Percentiles rank a stretch among this genome's conserved stretches.
phyloP scores from a whole-genome alignment of 148 eudicot genomes.

The Chenopodium album region DNA sequence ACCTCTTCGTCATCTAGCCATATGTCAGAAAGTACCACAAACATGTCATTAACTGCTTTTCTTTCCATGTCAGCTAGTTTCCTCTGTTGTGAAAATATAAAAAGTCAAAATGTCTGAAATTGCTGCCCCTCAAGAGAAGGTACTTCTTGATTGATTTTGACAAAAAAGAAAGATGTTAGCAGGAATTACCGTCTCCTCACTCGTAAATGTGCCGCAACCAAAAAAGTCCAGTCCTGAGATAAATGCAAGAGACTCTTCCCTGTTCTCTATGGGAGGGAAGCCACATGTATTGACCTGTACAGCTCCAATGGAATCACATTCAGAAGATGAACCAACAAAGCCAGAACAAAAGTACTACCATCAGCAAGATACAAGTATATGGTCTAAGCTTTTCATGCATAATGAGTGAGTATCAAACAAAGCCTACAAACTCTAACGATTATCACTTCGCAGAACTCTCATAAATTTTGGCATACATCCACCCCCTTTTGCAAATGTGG shows the following conservation, averaged over 20 bases:
- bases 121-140: neutral
- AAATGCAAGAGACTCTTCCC: slow-evolving; percentile 63
- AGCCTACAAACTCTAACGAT: no score
- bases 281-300: slow-evolving; percentile 95
- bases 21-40: slow-evolving; percentile 81
- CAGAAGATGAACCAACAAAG: slow-evolving; percentile 1
- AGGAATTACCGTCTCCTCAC: slow-evolving; percentile 77
- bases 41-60: slow-evolving; percentile 88
- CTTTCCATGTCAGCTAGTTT: slow-evolving; percentile 74
- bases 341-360: neutral
- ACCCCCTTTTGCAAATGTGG: neutral
- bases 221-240: slow-evolving; percentile 80
- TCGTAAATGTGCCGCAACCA: slow-evolving; percentile 69
- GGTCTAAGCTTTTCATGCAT: slow-evolving; percentile 5
- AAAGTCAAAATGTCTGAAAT: slow-evolving; percentile 25
- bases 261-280: slow-evolving; percentile 92
- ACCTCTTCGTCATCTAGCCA: slow-evolving; percentile 87
- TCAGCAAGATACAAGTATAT: neutral
- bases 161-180: neutral
- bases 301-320: slow-evolving; percentile 8
- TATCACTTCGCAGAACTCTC: neutral
- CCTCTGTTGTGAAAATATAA: slow-evolving; percentile 42
- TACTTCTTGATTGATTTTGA: neutral
- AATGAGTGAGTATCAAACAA: neutral
- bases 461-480: neutral